phyloP scores from a whole-genome alignment of 192 early-diverging fungal species.

The Pilaira anomala region DNA sequence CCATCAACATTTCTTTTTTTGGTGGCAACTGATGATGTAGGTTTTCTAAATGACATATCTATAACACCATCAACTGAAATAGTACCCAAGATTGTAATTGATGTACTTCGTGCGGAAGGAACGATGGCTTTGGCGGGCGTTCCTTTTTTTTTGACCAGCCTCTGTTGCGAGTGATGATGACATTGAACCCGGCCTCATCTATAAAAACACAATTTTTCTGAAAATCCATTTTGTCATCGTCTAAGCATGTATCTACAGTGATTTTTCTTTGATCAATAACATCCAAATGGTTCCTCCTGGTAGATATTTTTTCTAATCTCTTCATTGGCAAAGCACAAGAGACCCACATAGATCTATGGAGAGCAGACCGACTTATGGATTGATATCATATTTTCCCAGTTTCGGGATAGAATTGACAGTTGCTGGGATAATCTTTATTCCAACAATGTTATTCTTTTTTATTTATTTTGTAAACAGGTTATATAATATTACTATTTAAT shows the following conservation, averaged over 20 bases:
- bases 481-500: no score
- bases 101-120: slow-evolving; percentile 9
- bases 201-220: slow-evolving; percentile 30
- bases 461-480: no score
- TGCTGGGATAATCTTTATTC: no score
- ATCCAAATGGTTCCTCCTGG: no score
- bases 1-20: slow-evolving; percentile 13
- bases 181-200: slow-evolving; percentile 34
- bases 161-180: neutral
- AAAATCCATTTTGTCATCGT: slow-evolving; percentile 15
- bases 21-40: neutral
- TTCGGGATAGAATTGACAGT: no score
- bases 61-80: neutral
- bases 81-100: slow-evolving; percentile 14
- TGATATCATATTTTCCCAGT: neutral
- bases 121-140: slow-evolving; percentile 15
- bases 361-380: no score
- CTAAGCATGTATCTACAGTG: no score
- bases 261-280: no score
- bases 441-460: no score
- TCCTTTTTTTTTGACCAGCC: slow-evolving; percentile 13
- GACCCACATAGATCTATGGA: no score
- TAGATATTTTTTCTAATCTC: no score
- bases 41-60: neutral
- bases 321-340: no score